phyloP scores from a whole-genome alignment of 192 early-diverging fungal genomes.

The Glomus cerebriforme region DNA sequence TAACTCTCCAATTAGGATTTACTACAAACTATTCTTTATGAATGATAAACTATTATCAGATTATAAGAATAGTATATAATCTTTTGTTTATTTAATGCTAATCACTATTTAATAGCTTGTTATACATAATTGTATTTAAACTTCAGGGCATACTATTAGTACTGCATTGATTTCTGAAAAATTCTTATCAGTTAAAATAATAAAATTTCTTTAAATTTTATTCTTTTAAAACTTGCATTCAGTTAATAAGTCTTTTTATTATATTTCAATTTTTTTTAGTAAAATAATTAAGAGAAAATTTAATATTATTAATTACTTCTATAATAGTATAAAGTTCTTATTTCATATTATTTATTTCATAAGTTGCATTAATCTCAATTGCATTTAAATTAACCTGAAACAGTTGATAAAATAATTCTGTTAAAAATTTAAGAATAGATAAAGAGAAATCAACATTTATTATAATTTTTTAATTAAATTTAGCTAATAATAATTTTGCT shows the following conservation, averaged over 20 bases:
- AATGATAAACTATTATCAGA: background rate
- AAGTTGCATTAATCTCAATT: conserved; percentile 6
- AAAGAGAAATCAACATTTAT: background rate
- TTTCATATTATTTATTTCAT: background rate
- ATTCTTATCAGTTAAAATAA: background rate
- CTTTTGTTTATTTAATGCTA: background rate
- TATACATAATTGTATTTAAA: background rate
- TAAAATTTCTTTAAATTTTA: background rate
- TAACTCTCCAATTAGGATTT: background rate
- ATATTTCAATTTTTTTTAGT: background rate
- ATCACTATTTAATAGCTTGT: background rate
- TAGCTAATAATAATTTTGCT: too few relatives aligned
- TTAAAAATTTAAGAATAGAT: background rate
- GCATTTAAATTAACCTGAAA: background rate
- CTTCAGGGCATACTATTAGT: background rate
- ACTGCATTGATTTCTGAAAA: conserved; percentile 16
- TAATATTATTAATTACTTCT: background rate
- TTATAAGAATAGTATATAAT: background rate
- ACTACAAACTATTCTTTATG: background rate
- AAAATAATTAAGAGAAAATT: conserved; percentile 7
- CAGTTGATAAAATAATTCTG: background rate
- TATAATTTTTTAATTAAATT: background rate
- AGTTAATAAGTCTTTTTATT: background rate
- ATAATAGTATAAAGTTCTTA: background rate
- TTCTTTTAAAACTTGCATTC: background rate